These are phyloP conservation scores for Hordeum marinum DNA, from an alignment of 176 grass and related monocot species.

Conservation along the genomic window DNA sequence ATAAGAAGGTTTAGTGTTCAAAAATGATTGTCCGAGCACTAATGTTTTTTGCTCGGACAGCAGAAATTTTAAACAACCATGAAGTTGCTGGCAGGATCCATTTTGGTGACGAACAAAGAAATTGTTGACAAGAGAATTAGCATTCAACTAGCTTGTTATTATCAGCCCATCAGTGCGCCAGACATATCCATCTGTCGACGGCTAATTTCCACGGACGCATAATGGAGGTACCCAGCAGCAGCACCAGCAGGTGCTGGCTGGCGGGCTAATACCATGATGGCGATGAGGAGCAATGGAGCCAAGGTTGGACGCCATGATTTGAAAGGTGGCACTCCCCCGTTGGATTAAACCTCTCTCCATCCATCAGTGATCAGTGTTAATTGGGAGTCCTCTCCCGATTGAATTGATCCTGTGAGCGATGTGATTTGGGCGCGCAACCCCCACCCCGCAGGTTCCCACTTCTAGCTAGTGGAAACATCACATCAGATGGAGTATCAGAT, in stretches of 20 bases:
- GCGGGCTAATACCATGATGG: not conserved
- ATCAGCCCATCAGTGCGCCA: not conserved
- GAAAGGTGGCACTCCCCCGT: constrained; percentile 19
- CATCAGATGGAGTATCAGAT: not conserved
- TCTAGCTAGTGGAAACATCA: not conserved
- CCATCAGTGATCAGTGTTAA: not conserved
- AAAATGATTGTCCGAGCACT: too few relatives aligned
- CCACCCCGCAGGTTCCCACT: not conserved
- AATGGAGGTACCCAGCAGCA: not conserved
- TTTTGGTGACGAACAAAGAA: too few relatives aligned
- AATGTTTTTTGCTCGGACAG: not conserved
- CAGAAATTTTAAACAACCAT: not conserved
- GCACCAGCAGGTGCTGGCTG: not conserved
- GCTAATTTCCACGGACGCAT: constrained; percentile 11
- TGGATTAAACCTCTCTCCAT: not conserved
- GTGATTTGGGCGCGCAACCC: not conserved
- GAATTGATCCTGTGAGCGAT: not conserved
- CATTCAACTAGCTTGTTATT: not conserved
- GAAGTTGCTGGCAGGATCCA: too few relatives aligned
- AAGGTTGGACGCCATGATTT: constrained; percentile 41
- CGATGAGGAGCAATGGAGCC: constrained; percentile 14
- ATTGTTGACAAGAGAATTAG: too few relatives aligned
- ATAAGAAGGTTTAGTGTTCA: too few relatives aligned
- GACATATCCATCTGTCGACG: not conserved
- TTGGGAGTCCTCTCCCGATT: not conserved